Base-by-base conservation (phyloP, 306 rosid species). In the Vicia faba region DNA sequence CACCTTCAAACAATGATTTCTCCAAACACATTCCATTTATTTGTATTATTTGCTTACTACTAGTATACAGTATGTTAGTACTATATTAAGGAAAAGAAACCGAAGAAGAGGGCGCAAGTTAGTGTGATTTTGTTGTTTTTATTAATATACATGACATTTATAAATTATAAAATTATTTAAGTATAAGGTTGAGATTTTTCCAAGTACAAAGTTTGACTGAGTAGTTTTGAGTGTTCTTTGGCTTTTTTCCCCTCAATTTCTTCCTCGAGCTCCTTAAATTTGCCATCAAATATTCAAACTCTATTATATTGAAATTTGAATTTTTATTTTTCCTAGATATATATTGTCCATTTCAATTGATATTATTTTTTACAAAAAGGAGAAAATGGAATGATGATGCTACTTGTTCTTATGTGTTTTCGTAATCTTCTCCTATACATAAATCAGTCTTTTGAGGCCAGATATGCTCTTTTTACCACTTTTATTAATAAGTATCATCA, bases 231-330 rank as follows among this genome's bases (percentile, higher is more conserved):
- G 89, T 83, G 95, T 69, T 73, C 10, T 86, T 88, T 85, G 88
- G 97, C 84, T 65, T 73, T 82, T 75, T 69, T 71, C 77, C 77
- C 95, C 90, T 78, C 75, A 59, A 84, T 79, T 87, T 68, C 86
- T 79, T 84, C 97, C 96, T 88, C 96, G 96, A 88, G 97, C 96
- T 73, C 87, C 91, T 84, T 96, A 88, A 74, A 76, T 86, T 81
- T 79, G 85, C 82, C 78, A 83, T 71, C 85, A 76, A 76, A 59
- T 70, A 55, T 72, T 57, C 80, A 76, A 77, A 78, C 80, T 79
- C 86, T 61, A 64, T 70, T 81, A 84, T 76, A 82, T 87, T 71
- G 96, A 89, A 84, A 85, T 75, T 79, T 84, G 87, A 75, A 80
- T 74, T 91, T 87, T 90, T 70, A 81, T 81, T 81, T 29, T 78